Percentiles rank a stretch among this genome's conserved stretches.
phyloP scores from a whole-genome alignment of 2,329 filamentous ascomycete species.

The Nothopassalora personata region DNA sequence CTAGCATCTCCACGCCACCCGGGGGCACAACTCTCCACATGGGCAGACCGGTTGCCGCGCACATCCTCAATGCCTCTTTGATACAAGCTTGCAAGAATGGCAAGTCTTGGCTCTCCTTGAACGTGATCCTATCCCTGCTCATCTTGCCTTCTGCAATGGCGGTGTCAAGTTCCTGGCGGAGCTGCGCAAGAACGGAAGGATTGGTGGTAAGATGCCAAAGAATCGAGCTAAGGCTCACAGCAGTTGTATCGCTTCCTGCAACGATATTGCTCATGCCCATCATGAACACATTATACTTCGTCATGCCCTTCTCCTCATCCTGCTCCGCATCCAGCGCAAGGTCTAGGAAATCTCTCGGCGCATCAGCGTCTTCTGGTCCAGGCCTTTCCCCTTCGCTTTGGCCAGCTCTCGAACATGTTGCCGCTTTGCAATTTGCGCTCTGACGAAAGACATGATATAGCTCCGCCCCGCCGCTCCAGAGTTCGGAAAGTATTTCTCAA shows the following conservation, averaged over 20 bases:
- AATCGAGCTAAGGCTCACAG: slow-evolving; percentile 30
- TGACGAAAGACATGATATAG: slow-evolving; percentile 12
- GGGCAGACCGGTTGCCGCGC: slow-evolving; percentile 17
- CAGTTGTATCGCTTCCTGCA: slow-evolving; percentile 34
- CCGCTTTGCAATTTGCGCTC: slow-evolving; percentile 8
- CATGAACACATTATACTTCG: slow-evolving; percentile 18
- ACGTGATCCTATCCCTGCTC: slow-evolving; percentile 23
- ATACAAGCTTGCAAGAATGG: slow-evolving; percentile 39
- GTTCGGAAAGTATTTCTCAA: slow-evolving; percentile 11
- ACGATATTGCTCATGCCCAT: slow-evolving; percentile 20
- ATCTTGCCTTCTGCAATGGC: slow-evolving; percentile 9
- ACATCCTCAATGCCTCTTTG: slow-evolving; percentile 25
- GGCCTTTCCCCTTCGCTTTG: slow-evolving; percentile 7
- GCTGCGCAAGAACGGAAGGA: slow-evolving; percentile 20
- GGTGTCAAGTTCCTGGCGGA: slow-evolving; percentile 16
- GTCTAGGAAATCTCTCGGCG: slow-evolving; percentile 16
- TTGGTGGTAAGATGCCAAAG: slow-evolving; percentile 32
- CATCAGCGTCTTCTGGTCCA: slow-evolving; percentile 5
- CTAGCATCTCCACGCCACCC: slow-evolving; percentile 17
- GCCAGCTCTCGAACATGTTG: slow-evolving; percentile 4
- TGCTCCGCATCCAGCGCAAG: slow-evolving; percentile 17
- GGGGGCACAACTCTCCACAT: slow-evolving; percentile 17
- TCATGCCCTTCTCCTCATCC: slow-evolving; percentile 18
- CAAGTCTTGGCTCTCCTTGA: slow-evolving; percentile 32
- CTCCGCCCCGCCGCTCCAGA: slow-evolving; percentile 12